Evolutionary conservation across 2,329 filamentous ascomycete species (phyloP), one percentile per base, ranked within the genome.

Genomic region (Fusarium torreyae): DNA sequence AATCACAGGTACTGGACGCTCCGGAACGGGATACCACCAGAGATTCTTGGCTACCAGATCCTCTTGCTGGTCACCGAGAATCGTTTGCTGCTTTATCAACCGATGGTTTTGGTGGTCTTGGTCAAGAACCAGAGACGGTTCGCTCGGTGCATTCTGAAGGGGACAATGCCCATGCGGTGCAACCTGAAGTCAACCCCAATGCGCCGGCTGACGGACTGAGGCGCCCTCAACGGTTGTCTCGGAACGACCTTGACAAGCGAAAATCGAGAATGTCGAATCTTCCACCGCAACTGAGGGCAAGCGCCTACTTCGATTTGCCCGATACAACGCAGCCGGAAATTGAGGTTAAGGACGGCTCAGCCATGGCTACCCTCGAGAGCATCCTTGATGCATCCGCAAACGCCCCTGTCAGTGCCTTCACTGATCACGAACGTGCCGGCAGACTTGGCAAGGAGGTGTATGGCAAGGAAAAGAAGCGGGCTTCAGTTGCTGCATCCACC

Each of bases 361-460:
- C 95, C 13, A 93, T 94, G 76, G 91, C 89, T 42, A 97, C 95
- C 0, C 86, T 99, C 9, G 94, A 99, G 70, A 94, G 90, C 77
- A 97, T 99, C 54, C 86, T 99, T 17, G 92, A 97, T 76, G 96
- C 95, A 9, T 96, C 95, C 4, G 92, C 93, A 4, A 88, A 87
- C 63, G 95, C 96, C 1, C 96, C 96, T 2, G 94, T 97, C 31
- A 93, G 86, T 70, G 95, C 94, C 26, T 98, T 98, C 74, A 97
- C 92, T 0, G 94, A 98, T 75, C 94, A 98, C 77, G 88, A 91
- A 1, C 94, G 92, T 75, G 92, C 91, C 28, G 94, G 94, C 6
- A 88, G 89, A 66, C 84, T 94, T 13, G 92, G 94, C 24, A 78
- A 87, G 6, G 92, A 95, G 72, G 87, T 94, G 0, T 97, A 96